Base-by-base conservation (phyloP, 306 rosid genomes). In the Gastrolobium villosum region DNA sequence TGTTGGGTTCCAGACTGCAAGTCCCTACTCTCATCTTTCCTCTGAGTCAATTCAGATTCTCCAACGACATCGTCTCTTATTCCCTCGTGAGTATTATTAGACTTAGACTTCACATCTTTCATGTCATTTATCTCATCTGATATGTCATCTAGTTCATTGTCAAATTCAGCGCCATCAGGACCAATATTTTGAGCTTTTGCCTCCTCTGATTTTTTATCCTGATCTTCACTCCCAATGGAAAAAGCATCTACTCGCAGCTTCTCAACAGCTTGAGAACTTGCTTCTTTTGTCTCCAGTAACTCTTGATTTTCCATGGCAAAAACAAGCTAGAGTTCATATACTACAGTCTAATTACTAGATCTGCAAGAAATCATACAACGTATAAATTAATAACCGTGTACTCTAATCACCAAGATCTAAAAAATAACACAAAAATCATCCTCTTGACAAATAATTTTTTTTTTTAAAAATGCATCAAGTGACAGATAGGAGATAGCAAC, bases 221-320 rank as follows among this genome's bases (percentile, higher is more conserved):
- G 85, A 62, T 65, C 82, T 69, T 80, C 84, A 67, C 70, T 78
- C 48, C 52, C 64, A 43, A 77, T 10, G 39, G 66, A 71, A 31
- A 78, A 61, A 54, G 53, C 57, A 28, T 80, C 85, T 68, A 63
- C 84, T 80, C 50, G 85, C 81, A 79, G 55, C 67, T 79, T 83
- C 68, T 79, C 82, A 80, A 62, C 74, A 20, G 81, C 67, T 10
- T 44, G 75, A 75, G 87, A 66, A 73, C 69, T 72, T 61, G 75
- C 52, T 66, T 59, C 79, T 44, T 59, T 79, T 60, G 76, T 69
- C 74, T 69, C 76, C 67, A 44, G 55, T 14, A 40, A 77, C 37
- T 76, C 84, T 75, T 72, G 56, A 57, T 80, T 77, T 76, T 84
- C 89, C 90, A 89, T 90, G 30, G 81, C 6, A 13, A 61, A 65